phyloP scores from a whole-genome alignment of 2,329 filamentous ascomycete genomes.

The Xylaria sp. region DNA sequence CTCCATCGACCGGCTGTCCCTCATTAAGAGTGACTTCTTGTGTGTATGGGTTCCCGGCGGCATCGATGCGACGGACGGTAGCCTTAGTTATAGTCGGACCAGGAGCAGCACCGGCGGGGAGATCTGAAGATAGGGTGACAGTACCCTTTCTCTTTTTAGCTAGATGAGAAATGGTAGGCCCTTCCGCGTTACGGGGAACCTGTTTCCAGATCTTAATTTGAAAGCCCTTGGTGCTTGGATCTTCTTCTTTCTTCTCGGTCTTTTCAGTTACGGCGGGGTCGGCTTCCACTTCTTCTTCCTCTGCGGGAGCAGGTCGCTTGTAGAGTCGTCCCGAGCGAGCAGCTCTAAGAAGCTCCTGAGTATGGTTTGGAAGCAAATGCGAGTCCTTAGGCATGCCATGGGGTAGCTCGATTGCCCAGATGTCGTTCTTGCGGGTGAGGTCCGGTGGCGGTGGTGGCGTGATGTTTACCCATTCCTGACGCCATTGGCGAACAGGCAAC shows the following conservation, averaged over 20 bases:
- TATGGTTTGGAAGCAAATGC: slow-evolving; percentile 79
- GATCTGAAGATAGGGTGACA: slow-evolving; percentile 66
- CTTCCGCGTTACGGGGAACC: slow-evolving; percentile 68
- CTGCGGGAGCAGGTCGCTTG: slow-evolving; percentile 73
- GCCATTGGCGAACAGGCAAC: slow-evolving; percentile 91
- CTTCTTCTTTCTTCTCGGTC: slow-evolving; percentile 72
- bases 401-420: slow-evolving; percentile 80
- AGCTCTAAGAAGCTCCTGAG: slow-evolving; percentile 83
- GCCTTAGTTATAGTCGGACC: slow-evolving; percentile 77
- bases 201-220: slow-evolving; percentile 71
- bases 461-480: slow-evolving; percentile 75
- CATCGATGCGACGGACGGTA: slow-evolving; percentile 81
- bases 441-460: slow-evolving; percentile 74
- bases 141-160: slow-evolving; percentile 72
- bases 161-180: slow-evolving; percentile 63
- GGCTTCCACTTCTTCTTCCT: slow-evolving; percentile 68
- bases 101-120: slow-evolving; percentile 57
- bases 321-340: slow-evolving; percentile 81
- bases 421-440: slow-evolving; percentile 70
- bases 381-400: slow-evolving; percentile 87
- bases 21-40: slow-evolving; percentile 86
- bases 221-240: slow-evolving; percentile 65
- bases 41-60: slow-evolving; percentile 82
- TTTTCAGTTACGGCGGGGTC: slow-evolving; percentile 62
- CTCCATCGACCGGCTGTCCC: slow-evolving; percentile 82